Conservation (phyloP, 2,329 filamentous ascomycete genomes). For the Lasiodiplodia gonubiensis region DNA sequence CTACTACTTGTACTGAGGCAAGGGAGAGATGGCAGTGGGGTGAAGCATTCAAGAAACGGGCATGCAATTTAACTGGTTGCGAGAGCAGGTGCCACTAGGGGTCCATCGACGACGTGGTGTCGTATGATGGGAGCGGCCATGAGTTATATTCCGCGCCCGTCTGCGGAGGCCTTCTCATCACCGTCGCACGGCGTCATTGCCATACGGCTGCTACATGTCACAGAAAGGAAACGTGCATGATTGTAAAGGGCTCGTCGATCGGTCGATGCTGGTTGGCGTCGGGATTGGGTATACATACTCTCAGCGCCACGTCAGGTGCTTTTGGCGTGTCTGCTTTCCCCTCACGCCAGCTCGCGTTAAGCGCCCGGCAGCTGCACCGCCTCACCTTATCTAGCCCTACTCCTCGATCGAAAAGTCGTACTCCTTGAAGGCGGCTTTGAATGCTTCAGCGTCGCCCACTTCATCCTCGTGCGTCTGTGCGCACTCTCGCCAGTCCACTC, state of each 20-base stretch:
- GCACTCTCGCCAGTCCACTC: slow-evolving; percentile 86
- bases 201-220: slow-evolving; percentile 13
- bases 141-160: background rate
- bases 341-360: slow-evolving; percentile 16
- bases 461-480: slow-evolving; percentile 79
- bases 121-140: slow-evolving; percentile 17
- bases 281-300: slow-evolving; percentile 25
- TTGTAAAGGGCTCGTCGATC: background rate
- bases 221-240: background rate
- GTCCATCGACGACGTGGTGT: slow-evolving; percentile 14
- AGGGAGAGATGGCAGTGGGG: background rate
- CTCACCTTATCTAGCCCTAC: slow-evolving; percentile 14
- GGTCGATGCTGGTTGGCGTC: background rate
- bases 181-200: slow-evolving; percentile 6
- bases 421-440: slow-evolving; percentile 80
- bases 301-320: slow-evolving; percentile 20
- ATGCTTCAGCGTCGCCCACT: slow-evolving; percentile 74
- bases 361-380: slow-evolving; percentile 15
- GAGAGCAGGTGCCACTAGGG: slow-evolving; percentile 19
- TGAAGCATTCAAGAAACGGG: background rate
- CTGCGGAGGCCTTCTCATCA: background rate
- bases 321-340: slow-evolving; percentile 23
- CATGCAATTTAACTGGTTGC: slow-evolving; percentile 19
- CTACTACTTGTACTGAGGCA: background rate
- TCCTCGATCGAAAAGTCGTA: slow-evolving; percentile 77